A percentile compares a stretch with the other conserved stretches of the same genome.
Conservation (phyloP, 306 rosid species). For the Hippophae tibetana region DNA sequence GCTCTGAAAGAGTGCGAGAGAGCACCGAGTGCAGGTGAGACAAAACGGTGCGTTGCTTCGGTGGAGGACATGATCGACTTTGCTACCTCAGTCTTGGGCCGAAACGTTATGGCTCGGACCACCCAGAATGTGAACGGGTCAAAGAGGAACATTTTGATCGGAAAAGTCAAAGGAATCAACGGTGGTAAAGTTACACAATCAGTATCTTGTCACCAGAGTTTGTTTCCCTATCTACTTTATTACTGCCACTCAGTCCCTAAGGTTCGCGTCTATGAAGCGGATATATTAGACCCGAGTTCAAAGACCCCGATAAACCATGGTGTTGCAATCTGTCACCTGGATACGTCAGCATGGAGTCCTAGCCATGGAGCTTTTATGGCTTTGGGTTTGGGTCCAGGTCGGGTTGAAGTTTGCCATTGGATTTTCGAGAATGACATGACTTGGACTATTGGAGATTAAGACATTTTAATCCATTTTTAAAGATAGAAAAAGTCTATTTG, state of each 20-base stretch:
- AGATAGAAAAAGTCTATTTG: too few relatives aligned
- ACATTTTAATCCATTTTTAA: background rate
- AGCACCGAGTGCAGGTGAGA: constrained; percentile 58
- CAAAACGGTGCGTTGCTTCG: constrained; percentile 80
- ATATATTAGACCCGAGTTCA: constrained; percentile 49
- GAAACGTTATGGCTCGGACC: constrained; percentile 54
- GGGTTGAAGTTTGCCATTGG: constrained; percentile 94
- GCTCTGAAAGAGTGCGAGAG: constrained; percentile 74
- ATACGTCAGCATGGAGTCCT: constrained; percentile 83
- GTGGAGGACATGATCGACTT: constrained; percentile 92
- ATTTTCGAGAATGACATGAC: constrained; percentile 91
- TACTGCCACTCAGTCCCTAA: constrained; percentile 94
- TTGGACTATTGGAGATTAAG: constrained; percentile 65
- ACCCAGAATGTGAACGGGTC: constrained; percentile 60
- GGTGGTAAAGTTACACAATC: constrained; percentile 78
- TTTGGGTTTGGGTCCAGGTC: constrained; percentile 75
- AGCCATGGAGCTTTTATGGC: constrained; percentile 76
- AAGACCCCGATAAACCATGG: constrained; percentile 66
- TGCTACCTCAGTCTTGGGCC: constrained; percentile 69
- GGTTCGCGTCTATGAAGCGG: constrained; percentile 90
- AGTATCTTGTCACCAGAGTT: constrained; percentile 94
- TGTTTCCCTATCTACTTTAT: constrained; percentile 79
- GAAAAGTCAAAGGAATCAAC: constrained; percentile 52
- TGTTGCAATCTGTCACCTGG: constrained; percentile 84
- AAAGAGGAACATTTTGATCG: constrained; percentile 46